phyloP scores from a whole-genome alignment of 2,329 filamentous ascomycete species.

The Trichoderma gracile region DNA sequence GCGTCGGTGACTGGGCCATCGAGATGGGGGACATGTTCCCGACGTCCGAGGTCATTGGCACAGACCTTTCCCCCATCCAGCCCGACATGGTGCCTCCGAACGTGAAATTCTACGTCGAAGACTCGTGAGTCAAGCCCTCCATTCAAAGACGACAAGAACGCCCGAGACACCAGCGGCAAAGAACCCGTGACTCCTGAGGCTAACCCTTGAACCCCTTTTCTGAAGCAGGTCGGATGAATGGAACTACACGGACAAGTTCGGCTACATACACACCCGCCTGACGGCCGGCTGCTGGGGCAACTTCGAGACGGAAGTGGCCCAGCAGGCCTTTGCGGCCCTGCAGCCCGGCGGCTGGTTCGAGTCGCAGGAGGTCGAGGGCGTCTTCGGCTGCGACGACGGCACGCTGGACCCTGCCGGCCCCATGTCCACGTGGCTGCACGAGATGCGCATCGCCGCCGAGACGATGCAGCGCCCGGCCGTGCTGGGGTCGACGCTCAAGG shows the following conservation, averaged over 20 bases:
- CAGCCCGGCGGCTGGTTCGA: constrained; percentile 57
- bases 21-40: constrained; percentile 40
- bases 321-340: constrained; percentile 50
- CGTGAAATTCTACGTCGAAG: constrained; percentile 56
- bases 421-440: constrained; percentile 44
- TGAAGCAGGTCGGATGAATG: constrained; percentile 47
- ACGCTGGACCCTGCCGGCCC: constrained; percentile 44
- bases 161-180: too few species aligned
- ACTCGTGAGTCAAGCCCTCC: constrained; percentile 40
- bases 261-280: constrained; percentile 56
- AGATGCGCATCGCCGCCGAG: constrained; percentile 44
- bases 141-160: neutral
- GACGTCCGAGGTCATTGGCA: constrained; percentile 35
- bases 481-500: constrained; percentile 40
- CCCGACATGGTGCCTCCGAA: constrained; percentile 52
- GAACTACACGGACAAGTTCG: constrained; percentile 55
- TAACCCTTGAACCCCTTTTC: neutral
- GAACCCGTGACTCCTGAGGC: too few species aligned
- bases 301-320: constrained; percentile 52
- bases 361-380: constrained; percentile 50
- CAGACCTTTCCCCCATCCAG: constrained; percentile 42
- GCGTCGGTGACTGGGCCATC: constrained; percentile 49
- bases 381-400: constrained; percentile 47
- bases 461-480: constrained; percentile 41
- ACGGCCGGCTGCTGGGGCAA: constrained; percentile 53